These are phyloP conservation scores for Colletotrichum cordylinicola DNA, from an alignment of 2,329 filamentous ascomycete species.

Conservation along the genomic window DNA sequence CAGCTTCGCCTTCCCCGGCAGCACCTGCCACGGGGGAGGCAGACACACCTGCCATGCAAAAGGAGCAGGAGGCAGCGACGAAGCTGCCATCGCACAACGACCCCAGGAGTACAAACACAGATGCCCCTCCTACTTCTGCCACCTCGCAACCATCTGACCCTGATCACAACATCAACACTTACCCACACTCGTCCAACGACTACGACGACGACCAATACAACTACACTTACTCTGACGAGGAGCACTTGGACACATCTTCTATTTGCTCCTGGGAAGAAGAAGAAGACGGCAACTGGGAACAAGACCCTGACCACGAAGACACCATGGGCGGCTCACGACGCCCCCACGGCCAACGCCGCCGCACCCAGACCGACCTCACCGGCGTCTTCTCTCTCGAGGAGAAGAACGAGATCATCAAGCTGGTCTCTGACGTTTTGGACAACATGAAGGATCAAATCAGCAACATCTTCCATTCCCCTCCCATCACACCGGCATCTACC, in stretches of 20 bases:
- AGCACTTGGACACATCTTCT: constrained; percentile 18
- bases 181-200: constrained; percentile 2
- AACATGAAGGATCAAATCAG: constrained; percentile 58
- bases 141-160: not conserved
- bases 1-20: constrained; percentile 12
- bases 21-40: not conserved
- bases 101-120: constrained; percentile 11
- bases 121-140: constrained; percentile 10
- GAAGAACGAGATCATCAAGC: constrained; percentile 55
- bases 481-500: constrained; percentile 34
- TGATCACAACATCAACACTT: constrained; percentile 11
- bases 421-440: constrained; percentile 59
- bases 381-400: constrained; percentile 53
- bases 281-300: constrained; percentile 19
- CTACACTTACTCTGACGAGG: constrained; percentile 15
- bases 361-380: constrained; percentile 51
- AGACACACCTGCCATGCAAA: not conserved
- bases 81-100: constrained; percentile 5
- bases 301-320: constrained; percentile 8
- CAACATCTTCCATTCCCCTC: constrained; percentile 56
- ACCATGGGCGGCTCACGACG: constrained; percentile 16
- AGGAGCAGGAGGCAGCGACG: constrained; percentile 3
- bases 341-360: constrained; percentile 10
- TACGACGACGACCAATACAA: constrained; percentile 13
- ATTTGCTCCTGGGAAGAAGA: constrained; percentile 19